A percentile compares a stretch with the other conserved stretches of the same genome.
These are phyloP conservation scores for Sporothrix variecibatus DNA, from an alignment of 2,329 filamentous ascomycete species.

Conservation along the genomic window DNA sequence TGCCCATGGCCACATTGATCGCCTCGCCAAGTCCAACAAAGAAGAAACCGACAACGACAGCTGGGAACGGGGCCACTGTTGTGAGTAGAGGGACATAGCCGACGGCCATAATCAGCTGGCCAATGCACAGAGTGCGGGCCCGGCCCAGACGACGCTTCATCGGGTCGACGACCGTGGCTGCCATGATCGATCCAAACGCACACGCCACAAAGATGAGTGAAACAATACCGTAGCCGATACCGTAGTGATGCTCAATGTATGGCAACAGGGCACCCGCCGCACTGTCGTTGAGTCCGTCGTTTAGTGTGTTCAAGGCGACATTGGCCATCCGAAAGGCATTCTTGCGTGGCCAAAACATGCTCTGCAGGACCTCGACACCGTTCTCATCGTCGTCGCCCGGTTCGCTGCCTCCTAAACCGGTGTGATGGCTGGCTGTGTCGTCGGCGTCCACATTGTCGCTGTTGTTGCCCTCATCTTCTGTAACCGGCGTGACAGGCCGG, in stretches of 20 bases:
- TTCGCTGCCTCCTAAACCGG: conserved; percentile 27
- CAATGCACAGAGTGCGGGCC: conserved; percentile 62
- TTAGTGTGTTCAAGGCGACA: conserved; percentile 66
- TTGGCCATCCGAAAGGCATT: conserved; percentile 70
- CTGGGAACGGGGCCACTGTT: conserved; percentile 67
- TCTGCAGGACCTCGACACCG: conserved; percentile 54
- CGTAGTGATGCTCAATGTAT: conserved; percentile 74
- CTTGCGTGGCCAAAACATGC: conserved; percentile 62
- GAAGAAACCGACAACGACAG: conserved; percentile 69
- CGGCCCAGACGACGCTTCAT: conserved; percentile 65
- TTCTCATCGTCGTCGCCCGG: conserved; percentile 39
- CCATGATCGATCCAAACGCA: conserved; percentile 73
- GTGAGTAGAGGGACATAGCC: conserved; percentile 67
- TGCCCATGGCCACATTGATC: conserved; percentile 58
- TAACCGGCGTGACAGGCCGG: conserved; percentile 49
- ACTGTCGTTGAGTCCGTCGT: conserved; percentile 72
- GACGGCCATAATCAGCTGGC: conserved; percentile 56
- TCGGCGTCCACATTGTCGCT: conserved; percentile 25
- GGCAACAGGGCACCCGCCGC: conserved; percentile 78
- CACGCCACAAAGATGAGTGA: conserved; percentile 81
- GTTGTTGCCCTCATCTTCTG: conserved; percentile 22
- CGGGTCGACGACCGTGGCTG: conserved; percentile 68
- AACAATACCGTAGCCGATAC: conserved; percentile 75
- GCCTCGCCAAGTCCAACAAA: conserved; percentile 63
- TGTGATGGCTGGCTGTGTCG: background rate